Evolutionary conservation across 495 filamentous ascomycete genomes (phyloP).

Genomic region (Jackrogersella multiformis): DNA sequence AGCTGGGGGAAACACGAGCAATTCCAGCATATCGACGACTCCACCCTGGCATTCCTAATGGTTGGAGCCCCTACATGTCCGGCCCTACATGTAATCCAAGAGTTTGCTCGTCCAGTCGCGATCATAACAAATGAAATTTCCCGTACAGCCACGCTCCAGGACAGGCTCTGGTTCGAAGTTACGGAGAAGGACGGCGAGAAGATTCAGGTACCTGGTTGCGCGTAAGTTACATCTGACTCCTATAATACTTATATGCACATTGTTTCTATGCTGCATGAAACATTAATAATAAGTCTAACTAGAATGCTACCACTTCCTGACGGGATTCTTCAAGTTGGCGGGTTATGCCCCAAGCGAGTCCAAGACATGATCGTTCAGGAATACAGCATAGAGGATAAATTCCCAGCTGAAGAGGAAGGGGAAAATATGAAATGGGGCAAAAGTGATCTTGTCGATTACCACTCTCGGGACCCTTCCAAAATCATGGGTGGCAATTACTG

Average conservation of each 20-base stretch:
- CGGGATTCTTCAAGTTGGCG: not conserved
- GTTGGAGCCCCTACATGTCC: conserved; percentile 13
- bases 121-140: conserved; percentile 22
- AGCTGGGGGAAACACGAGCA: conserved; percentile 25
- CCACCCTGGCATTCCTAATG: conserved; percentile 24
- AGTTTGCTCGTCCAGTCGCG: conserved; percentile 28
- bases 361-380: conserved; percentile 33
- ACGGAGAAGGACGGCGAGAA: conserved; percentile 24
- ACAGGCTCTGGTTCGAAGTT: conserved; percentile 36
- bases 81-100: conserved; percentile 21
- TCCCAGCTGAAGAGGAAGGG: conserved; percentile 17
- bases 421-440: not conserved
- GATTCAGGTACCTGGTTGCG: conserved; percentile 25
- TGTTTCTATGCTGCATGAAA: not conserved
- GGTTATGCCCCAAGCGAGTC: conserved; percentile 20
- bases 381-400: conserved; percentile 14
- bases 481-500: conserved; percentile 9
- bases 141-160: not conserved
- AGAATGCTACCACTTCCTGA: conserved; percentile 9
- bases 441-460: conserved; percentile 18
- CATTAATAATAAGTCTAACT: conserved; percentile 1
- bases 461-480: not conserved
- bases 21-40: conserved; percentile 28
- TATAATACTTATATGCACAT: not conserved
- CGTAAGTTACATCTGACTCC: conserved; percentile 3